Percentiles rank a stretch among this genome's conserved stretches.
Evolutionary conservation across 2,329 filamentous ascomycete genomes (phyloP).

Genomic region (Leptodontidium sp.): DNA sequence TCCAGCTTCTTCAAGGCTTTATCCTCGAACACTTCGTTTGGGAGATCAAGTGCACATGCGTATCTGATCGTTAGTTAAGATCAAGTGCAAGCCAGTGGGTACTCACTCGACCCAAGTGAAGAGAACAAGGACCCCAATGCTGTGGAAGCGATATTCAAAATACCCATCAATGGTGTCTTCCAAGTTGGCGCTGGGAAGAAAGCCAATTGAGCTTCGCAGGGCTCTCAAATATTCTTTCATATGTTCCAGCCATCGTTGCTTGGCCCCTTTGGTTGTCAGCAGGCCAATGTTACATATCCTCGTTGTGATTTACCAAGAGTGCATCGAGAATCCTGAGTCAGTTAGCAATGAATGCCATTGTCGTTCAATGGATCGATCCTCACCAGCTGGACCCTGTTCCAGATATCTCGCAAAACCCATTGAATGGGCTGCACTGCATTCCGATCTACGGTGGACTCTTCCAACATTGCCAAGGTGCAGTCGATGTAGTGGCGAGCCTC

Average conservation of each 20-base stretch:
- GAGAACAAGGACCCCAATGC: constrained; percentile 4
- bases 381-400: background rate
- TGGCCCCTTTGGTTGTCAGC: background rate
- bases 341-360: background rate
- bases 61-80: constrained; percentile 5
- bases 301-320: background rate
- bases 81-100: no score
- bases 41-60: constrained; percentile 4
- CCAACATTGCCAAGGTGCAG: background rate
- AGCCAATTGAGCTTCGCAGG: background rate
- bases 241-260: background rate
- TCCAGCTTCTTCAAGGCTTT: background rate
- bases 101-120: constrained; percentile 11
- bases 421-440: constrained; percentile 1
- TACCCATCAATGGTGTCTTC: background rate
- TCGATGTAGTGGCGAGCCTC: constrained; percentile 2
- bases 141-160: constrained; percentile 12
- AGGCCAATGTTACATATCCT: background rate
- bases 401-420: constrained; percentile 3
- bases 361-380: background rate
- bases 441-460: background rate
- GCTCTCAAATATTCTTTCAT: constrained; percentile 1
- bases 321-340: background rate
- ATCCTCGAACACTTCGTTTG: background rate
- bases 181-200: background rate